A percentile compares a stretch with the other conserved stretches of the same genome.
Evolutionary conservation across 176 grass and related monocot genomes (phyloP).

Genomic region (Ensete ventricosum): DNA sequence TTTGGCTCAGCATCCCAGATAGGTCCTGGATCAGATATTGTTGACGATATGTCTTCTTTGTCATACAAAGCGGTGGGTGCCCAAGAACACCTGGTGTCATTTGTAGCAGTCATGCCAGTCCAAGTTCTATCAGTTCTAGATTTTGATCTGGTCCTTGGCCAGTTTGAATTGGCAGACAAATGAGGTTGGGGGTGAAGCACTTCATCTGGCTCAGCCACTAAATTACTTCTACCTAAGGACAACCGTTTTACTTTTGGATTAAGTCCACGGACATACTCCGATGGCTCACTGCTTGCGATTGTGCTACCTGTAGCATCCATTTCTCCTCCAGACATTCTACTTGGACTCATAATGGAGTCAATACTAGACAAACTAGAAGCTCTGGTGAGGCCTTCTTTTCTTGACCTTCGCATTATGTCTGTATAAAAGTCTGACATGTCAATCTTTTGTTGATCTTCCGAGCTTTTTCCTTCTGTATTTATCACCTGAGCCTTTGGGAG

Average conservation of each 20-base stretch:
- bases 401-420: conserved; percentile 52
- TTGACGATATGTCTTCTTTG: conserved; percentile 93
- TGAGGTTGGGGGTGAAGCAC: conserved; percentile 73
- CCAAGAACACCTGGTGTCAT: conserved; percentile 59
- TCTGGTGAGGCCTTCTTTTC: conserved; percentile 69
- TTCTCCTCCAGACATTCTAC: conserved; percentile 49
- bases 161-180: conserved; percentile 55
- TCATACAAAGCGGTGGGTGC: conserved; percentile 66
- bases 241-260: conserved; percentile 74
- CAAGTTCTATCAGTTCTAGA: conserved; percentile 53
- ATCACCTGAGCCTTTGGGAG: conserved; percentile 54
- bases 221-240: conserved; percentile 76
- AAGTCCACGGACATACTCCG: conserved; percentile 70
- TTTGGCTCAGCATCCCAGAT: conserved; percentile 72
- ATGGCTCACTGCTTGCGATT: conserved; percentile 67
- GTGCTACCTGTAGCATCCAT: conserved; percentile 50
- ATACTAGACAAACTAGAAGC: conserved; percentile 95
- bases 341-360: conserved; percentile 92
- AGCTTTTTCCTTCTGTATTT: conserved; percentile 35
- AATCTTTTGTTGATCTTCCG: conserved; percentile 26
- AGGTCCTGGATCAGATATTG: conserved; percentile 86
- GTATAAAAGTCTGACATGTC: conserved; percentile 50
- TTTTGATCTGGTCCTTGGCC: conserved; percentile 86
- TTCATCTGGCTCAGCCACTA: conserved; percentile 94
- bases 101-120: conserved; percentile 32